These are phyloP conservation scores for Mortierella sp. DNA, from an alignment of 371 early-diverging fungal genomes.

Conservation along the genomic window DNA sequence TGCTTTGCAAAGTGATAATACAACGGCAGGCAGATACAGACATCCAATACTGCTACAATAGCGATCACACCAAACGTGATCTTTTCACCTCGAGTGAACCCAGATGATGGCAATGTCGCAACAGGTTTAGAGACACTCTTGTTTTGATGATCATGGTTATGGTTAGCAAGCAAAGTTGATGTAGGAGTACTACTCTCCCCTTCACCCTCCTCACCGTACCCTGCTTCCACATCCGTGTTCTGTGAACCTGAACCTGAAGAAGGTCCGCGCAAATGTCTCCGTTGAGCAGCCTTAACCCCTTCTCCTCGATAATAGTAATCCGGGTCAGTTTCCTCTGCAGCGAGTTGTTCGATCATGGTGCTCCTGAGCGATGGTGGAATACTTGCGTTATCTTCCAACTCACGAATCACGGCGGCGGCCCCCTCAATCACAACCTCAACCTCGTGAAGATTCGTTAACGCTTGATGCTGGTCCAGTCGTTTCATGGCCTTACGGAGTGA, in stretches of 20 bases:
- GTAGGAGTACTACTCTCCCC: background rate
- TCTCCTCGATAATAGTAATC: constrained; percentile 17
- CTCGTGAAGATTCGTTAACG: constrained; percentile 25
- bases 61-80: constrained; percentile 45
- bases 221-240: background rate
- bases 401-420: constrained; percentile 25
- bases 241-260: background rate
- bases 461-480: constrained; percentile 42
- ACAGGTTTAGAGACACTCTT: background rate
- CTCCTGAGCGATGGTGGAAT: constrained; percentile 36
- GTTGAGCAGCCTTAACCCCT: constrained; percentile 31
- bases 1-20: constrained; percentile 49
- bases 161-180: background rate
- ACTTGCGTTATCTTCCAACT: constrained; percentile 28
- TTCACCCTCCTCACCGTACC: background rate
- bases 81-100: constrained; percentile 56
- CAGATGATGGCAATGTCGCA: constrained; percentile 23
- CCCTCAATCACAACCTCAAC: constrained; percentile 30
- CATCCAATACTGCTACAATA: constrained; percentile 41
- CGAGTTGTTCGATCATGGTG: constrained; percentile 29
- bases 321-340: constrained; percentile 26
- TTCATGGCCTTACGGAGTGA: constrained; percentile 55
- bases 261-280: background rate
- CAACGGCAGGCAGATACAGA: constrained; percentile 53
- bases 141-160: background rate